phyloP scores from a whole-genome alignment of 345 rosid species.

The Lepidium africanum region DNA sequence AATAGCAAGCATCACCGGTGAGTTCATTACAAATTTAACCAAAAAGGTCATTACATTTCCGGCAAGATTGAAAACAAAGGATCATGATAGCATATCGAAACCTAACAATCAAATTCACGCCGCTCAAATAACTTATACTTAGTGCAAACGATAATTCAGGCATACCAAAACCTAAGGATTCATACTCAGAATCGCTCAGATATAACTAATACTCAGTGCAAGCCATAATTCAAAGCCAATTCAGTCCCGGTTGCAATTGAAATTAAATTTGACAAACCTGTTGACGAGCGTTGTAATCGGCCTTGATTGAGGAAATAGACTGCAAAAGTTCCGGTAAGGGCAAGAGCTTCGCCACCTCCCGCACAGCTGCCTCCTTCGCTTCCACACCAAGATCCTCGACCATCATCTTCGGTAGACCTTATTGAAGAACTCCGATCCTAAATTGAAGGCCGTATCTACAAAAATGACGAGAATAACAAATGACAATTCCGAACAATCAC shows the following conservation, averaged over 20 bases:
- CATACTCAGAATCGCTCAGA: neutral
- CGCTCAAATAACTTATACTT: neutral
- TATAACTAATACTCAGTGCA: neutral
- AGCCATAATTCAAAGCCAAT: neutral
- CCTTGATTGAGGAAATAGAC: slow-evolving; percentile 72
- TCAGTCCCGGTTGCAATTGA: neutral
- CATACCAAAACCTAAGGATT: neutral
- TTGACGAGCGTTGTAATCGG: slow-evolving; percentile 95
- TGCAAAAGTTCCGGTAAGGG: slow-evolving; percentile 86
- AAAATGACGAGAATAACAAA: neutral
- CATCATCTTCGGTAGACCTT: slow-evolving; percentile 49
- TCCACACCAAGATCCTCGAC: slow-evolving; percentile 96
- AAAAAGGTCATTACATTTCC: neutral
- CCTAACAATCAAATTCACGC: neutral
- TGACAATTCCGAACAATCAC: neutral
- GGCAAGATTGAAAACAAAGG: neutral
- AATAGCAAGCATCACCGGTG: neutral
- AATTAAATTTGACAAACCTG: slow-evolving; percentile 41
- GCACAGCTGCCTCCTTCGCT: slow-evolving; percentile 96
- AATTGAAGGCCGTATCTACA: slow-evolving; percentile 2
- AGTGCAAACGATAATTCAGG: neutral
- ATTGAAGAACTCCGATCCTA: slow-evolving; percentile 8
- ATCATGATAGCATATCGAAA: neutral
- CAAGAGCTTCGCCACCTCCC: slow-evolving; percentile 94
- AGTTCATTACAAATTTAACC: neutral